phyloP scores from a whole-genome alignment of 116 monocot species.

The Dioscorea cayenensis region DNA sequence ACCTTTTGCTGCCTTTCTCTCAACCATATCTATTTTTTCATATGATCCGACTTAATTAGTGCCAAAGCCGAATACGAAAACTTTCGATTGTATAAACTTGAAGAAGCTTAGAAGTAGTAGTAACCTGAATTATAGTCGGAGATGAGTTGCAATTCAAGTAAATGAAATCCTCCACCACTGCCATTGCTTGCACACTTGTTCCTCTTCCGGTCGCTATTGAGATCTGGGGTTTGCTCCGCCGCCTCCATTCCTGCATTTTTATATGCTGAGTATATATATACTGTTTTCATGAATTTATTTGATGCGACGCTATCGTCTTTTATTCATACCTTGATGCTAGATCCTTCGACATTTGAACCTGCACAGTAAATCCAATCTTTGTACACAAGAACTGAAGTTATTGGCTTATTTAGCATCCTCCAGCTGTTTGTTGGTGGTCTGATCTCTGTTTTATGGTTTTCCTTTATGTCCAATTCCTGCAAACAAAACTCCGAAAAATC shows the following conservation, averaged over 20 bases:
- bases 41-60: not conserved
- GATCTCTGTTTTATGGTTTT: constrained; percentile 53
- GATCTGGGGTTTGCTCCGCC: constrained; percentile 32
- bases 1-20: constrained; percentile 80
- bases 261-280: constrained; percentile 6
- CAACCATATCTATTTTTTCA: constrained; percentile 63
- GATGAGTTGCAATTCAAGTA: constrained; percentile 68
- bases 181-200: constrained; percentile 61
- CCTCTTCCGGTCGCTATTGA: constrained; percentile 42
- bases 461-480: constrained; percentile 65
- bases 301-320: constrained; percentile 1
- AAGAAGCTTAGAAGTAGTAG: not conserved
- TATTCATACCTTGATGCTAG: constrained; percentile 57
- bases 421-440: constrained; percentile 51
- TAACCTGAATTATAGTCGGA: constrained; percentile 81
- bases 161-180: constrained; percentile 80
- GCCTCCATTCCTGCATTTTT: constrained; percentile 80
- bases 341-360: constrained; percentile 57
- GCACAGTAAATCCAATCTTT: constrained; percentile 76
- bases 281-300: not conserved
- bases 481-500: constrained; percentile 2
- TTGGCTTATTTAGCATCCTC: constrained; percentile 53
- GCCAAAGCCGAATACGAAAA: not conserved
- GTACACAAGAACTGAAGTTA: constrained; percentile 49
- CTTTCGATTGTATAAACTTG: not conserved